Evolutionary conservation across 345 rosid genomes (phyloP), one percentile per base, ranked within the genome.

Genomic region (Populus ilicifolia): DNA sequence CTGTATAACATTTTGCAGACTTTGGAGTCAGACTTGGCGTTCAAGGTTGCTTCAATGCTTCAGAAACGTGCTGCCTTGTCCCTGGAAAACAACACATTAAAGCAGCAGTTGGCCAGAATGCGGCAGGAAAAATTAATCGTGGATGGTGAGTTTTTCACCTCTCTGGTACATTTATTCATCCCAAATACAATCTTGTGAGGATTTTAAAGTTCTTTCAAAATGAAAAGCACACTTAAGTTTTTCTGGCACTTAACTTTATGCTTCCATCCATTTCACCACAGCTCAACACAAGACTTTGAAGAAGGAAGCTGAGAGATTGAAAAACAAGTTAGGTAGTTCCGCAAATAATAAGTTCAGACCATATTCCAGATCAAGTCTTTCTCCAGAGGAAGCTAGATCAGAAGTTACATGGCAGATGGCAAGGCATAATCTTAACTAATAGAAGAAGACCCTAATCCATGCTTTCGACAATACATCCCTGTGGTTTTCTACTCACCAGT

Each of bases 281-380:
- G 97, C 85, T 76, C 83, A 87, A 70, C 82, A 88, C 68, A 89
- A 81, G 84, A 68, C 85, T 72, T 84, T 90, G 87, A 89, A 83
- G 85, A 88, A 82, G 80, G 94, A 92, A 88, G 89, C 83, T 27
- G 90, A 85, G 80, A 86, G 85, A 70, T 81, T 92, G 87, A 88
- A 82, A 77, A 38, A 69, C 12, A 79, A 82, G 78, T 43, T 85
- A 63, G 85, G 84, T 30, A 64, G 63, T 72, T 76, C 81, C 38
- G 75, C 90, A 39, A 81, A 63, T 33, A 63, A 67, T 78, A 65
- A 74, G 73, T 61, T 66, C 23, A 84, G 80, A 85, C 78, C 71
- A 30, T 73, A 78, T 82, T 76, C 66, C 67, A 86, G 81, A 78
- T 78, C 88, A 43, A 76, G 59, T 81, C 27, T 79, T 17, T 73